These are phyloP conservation scores for Moniliophthora roreri DNA, from an alignment of 1,284 basidiomycete genomes.

Conservation along the genomic window DNA sequence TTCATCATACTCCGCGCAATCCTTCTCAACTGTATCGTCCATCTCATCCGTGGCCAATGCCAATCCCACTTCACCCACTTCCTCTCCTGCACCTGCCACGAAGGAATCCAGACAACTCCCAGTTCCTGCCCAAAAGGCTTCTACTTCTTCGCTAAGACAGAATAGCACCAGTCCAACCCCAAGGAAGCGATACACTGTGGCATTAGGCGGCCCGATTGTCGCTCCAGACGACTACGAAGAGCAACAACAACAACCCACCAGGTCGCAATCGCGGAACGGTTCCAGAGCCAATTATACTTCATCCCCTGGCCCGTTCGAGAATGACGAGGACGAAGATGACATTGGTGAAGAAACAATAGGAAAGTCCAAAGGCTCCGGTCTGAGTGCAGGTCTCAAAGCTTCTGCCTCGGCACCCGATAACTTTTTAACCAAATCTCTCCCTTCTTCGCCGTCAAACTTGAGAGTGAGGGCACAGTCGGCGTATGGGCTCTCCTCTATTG, in stretches of 20 bases:
- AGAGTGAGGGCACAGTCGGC: conserved; percentile 52
- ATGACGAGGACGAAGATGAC: conserved; percentile 35
- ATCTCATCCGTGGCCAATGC: conserved; percentile 17
- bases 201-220: conserved; percentile 68
- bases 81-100: conserved; percentile 29
- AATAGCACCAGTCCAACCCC: conserved; percentile 59
- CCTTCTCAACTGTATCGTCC: conserved; percentile 26
- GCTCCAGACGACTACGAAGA: conserved; percentile 40
- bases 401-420: conserved; percentile 11
- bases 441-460: conserved; percentile 28
- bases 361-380: conserved; percentile 38
- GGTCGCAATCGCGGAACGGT: conserved; percentile 14
- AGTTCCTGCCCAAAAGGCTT: conserved; percentile 26
- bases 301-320: conserved; percentile 27
- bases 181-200: conserved; percentile 78
- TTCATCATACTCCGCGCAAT: conserved; percentile 20
- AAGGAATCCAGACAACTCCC: conserved; percentile 11
- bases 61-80: conserved; percentile 15
- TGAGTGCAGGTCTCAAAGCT: conserved; percentile 12
- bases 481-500: conserved; percentile 40
- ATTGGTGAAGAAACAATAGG: conserved; percentile 64
- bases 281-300: conserved; percentile 43
- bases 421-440: conserved; percentile 18
- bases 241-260: background rate
- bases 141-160: conserved; percentile 30